Base-by-base conservation (phyloP, 345 rosid genomes). In the Laguncularia racemosa region DNA sequence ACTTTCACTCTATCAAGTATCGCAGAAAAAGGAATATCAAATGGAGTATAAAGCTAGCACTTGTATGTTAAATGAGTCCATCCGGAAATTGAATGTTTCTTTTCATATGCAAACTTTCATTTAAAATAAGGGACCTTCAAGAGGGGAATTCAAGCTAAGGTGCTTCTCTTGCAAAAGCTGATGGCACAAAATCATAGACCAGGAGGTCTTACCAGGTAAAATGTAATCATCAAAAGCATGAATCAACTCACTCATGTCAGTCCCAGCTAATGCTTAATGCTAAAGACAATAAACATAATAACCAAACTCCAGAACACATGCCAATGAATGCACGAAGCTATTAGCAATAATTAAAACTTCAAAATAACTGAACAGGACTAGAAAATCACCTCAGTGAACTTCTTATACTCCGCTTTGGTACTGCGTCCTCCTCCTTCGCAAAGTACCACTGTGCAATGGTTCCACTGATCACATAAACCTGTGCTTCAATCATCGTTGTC, bases 361-460 rank as follows among this genome's bases (percentile, higher is more conserved):
- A 33, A 57, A 45, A 52, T 8, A 55, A 44, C 55, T 19, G 48
- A 56, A 18, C n/a, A 59, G 26, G 4, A 57, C 59, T 19, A 56
- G 54, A 61, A 44, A 70, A 43, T 65, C 56, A 89, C 97, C 98
- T 86, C 74, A 92, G 66, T 28, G 97, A 84, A 60, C 76, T 92
- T 59, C 95, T 78, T 44, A 89, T 86, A 47, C 84, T 74, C 48
- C 77, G 73, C 61, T 65, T 81, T 45, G 95, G 97, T 66, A 64
- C 19, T 1, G 80, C 58, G 57, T 89, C 89, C 63, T 84, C 88
- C 63, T 84, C 93, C 71, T 83, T 86, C 6, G 91, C 71, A 60
- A 89, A 86, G 74, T 88, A 89, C 97, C 95, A 89, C 72, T 86
- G 95, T 33, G 95, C 85, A 62, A 87, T 69, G 47, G 91, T 79